Evolutionary conservation across 495 filamentous ascomycete species (phyloP), one percentile per base, ranked within the genome.

Genomic region (Cryomyces minteri): DNA sequence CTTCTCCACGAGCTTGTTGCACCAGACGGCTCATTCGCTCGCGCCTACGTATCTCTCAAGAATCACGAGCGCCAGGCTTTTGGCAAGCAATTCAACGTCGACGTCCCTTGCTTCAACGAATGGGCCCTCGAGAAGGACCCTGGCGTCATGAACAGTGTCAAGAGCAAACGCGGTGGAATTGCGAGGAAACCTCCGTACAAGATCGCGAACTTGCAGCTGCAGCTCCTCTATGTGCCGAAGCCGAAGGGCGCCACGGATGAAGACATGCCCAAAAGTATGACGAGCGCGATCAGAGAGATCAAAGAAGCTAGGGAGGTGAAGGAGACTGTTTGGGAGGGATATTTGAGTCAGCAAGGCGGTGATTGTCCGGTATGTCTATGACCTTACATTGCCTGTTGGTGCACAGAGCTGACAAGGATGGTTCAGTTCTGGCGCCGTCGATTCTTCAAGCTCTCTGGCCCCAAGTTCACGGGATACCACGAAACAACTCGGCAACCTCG

Each of bases 201-300:
- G 62, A 77, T 98, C 53, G 90, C 84, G 34, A 93, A 94, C 63
- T 67, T 98, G 39, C 83, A 93, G 55, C 67, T 98, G 37, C 90
- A 96, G 64, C 68, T 96, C 5, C 66, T 96, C 5, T 98, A 90
- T 55, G 86, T 98, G 1, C 90, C 90, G 1, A 88, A 85, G 53
- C 88, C 90, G 0, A 83, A 83, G 65, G 82, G 80, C 38, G 72
- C 77, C n/a, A 77, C 78, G 45, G 88, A 95, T 47, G 87, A 93
- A 32, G 90, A 95, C 51, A 93, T 96, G 81, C 90, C 90, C 11
- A 94, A 94, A 75, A 95, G 88, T 63, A 93, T 98, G 85, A 88
- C 83, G 57, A 77, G 80, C 37, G 92, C 85, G 57, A 83, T 96
- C 50, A 71, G 90, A 9, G 88, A 96, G 65, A 73, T 98, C 65